phyloP scores from a whole-genome alignment of 257 asterid species.

The Primulina eburnea region DNA sequence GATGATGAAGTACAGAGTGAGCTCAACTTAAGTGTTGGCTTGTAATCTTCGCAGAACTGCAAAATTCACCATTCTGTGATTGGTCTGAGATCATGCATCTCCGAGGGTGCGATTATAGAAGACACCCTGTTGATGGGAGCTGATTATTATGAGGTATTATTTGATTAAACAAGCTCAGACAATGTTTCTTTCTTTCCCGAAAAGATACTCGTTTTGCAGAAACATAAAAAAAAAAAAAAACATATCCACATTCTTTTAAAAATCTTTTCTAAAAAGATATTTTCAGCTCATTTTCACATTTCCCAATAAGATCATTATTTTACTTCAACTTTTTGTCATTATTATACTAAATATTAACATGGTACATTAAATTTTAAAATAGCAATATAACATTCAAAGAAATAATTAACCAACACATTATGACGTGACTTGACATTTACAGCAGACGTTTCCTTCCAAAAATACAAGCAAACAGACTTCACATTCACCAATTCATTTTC shows the following conservation, averaged over 20 bases:
- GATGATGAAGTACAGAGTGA: background rate
- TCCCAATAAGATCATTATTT: background rate
- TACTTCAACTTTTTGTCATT: background rate
- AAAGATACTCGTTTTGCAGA: background rate
- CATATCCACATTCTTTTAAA: background rate
- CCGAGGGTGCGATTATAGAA: conserved; percentile 70
- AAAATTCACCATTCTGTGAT: conserved; percentile 66
- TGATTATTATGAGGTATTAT: conserved; percentile 62
- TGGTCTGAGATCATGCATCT: conserved; percentile 65
- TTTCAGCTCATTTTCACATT: background rate
- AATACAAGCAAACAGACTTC: background rate
- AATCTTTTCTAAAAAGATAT: background rate
- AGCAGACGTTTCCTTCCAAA: background rate
- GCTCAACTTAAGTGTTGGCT: background rate
- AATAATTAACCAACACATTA: background rate
- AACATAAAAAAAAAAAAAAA: background rate
- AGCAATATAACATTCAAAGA: too few species aligned
- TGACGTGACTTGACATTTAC: background rate
- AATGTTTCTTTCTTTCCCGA: background rate
- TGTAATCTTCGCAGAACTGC: conserved; percentile 42
- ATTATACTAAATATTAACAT: background rate
- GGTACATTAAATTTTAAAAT: background rate
- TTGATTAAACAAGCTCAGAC: background rate
- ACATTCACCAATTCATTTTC: background rate
- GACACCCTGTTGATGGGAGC: conserved; percentile 73